Evolutionary conservation across 345 rosid genomes (phyloP).

Genomic region (Rubroshorea leprosula): DNA sequence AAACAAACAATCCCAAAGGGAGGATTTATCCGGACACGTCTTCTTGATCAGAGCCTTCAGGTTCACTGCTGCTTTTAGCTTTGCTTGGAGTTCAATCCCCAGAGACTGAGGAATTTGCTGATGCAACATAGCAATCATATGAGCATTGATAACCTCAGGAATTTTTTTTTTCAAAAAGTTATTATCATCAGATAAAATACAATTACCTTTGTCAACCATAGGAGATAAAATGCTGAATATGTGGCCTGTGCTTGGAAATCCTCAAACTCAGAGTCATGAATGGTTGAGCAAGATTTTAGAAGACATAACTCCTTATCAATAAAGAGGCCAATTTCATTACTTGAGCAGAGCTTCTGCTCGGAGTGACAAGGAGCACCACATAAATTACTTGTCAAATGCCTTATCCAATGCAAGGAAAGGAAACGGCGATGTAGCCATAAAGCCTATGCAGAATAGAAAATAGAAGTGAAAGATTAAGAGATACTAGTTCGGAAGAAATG

Average conservation of each 20-base stretch:
- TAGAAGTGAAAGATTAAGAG: background rate
- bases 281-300: conserved; percentile 37
- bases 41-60: conserved; percentile 27
- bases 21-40: conserved; percentile 41
- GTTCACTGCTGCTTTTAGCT: conserved; percentile 33
- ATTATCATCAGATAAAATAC: background rate
- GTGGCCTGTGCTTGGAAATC: conserved; percentile 64
- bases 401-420: conserved; percentile 53
- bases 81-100: conserved; percentile 31
- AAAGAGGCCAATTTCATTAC: conserved; percentile 26
- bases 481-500: background rate
- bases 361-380: conserved; percentile 14
- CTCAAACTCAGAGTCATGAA: conserved; percentile 52
- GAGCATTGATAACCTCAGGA: background rate
- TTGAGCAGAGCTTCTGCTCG: conserved; percentile 19
- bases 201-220: conserved; percentile 72
- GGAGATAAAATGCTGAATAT: conserved; percentile 48
- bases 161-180: background rate
- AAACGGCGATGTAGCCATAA: conserved; percentile 84
- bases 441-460: conserved; percentile 38
- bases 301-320: conserved; percentile 56
- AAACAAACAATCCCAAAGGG: conserved; percentile 29
- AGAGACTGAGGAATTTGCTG: conserved; percentile 48
- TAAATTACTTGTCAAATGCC: conserved; percentile 26
- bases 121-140: conserved; percentile 9